A percentile compares a stretch with the other conserved stretches of the same genome.
Conservation (phyloP, 257 asterid genomes). For the Gentiana macrophylla region DNA sequence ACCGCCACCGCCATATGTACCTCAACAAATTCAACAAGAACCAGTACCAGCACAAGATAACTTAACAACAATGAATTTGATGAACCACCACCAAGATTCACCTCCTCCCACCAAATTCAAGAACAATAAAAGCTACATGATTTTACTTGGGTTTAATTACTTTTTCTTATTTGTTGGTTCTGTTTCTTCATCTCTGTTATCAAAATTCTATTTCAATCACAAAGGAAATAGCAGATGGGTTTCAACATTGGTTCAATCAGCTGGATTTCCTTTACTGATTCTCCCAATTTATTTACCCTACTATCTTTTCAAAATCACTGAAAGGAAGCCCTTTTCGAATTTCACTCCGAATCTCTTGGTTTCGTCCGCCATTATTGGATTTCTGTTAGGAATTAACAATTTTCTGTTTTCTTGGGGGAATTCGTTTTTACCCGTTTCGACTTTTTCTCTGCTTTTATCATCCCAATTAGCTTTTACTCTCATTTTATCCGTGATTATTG, state of each 20-base stretch:
- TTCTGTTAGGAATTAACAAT: conserved; percentile 47
- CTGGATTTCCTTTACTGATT: conserved; percentile 61
- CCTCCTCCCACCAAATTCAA: not conserved
- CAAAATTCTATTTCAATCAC: conserved; percentile 64
- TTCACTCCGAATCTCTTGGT: conserved; percentile 14
- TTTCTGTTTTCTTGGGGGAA: conserved; percentile 46
- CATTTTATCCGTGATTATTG: conserved; percentile 41
- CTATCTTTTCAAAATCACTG: conserved; percentile 16
- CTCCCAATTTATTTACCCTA: conserved; percentile 29
- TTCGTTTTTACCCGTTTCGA: conserved; percentile 55
- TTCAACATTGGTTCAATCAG: conserved; percentile 60
- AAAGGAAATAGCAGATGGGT: conserved; percentile 61
- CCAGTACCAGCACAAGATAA: no score
- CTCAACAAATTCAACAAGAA: no score
- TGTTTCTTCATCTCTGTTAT: conserved; percentile 31
- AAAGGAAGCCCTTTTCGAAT: conserved; percentile 34
- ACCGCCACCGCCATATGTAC: no score
- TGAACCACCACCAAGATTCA: conserved; percentile 3
- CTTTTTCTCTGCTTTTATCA: conserved; percentile 40
- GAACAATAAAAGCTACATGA: conserved; percentile 20
- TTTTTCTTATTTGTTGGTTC: conserved; percentile 40
- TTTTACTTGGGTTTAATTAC: conserved; percentile 33
- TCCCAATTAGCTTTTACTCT: conserved; percentile 51
- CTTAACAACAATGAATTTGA: not conserved
- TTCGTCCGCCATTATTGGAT: conserved; percentile 25